Percentiles rank a stretch among this genome's conserved stretches.
These are phyloP conservation scores for Schizophyllum commune DNA, from an alignment of 1,284 basidiomycete species.

Conservation along the genomic window DNA sequence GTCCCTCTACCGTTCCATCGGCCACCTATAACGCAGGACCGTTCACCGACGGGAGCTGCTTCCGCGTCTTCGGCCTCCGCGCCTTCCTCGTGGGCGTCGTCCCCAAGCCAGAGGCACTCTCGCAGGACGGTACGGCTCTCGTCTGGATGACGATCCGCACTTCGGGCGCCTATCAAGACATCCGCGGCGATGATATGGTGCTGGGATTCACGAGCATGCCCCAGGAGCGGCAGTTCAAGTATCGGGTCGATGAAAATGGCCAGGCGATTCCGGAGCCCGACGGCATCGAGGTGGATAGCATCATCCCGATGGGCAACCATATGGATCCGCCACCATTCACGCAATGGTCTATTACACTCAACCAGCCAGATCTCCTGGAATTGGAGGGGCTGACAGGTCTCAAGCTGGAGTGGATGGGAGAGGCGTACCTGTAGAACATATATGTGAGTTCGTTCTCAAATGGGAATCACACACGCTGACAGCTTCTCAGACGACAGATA, in stretches of 20 bases:
- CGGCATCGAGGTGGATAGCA: background rate
- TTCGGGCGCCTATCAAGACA: background rate
- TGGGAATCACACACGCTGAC: no score
- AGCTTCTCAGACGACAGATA: no score
- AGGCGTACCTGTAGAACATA: background rate
- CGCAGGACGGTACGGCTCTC: background rate
- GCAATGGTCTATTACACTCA: background rate
- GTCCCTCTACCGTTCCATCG: background rate
- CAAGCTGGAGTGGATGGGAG: background rate
- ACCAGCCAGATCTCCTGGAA: background rate
- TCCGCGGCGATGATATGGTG: background rate
- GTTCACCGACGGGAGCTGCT: background rate
- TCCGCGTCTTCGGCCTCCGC: background rate
- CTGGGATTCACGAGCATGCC: background rate
- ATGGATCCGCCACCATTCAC: background rate
- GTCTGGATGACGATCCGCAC: background rate
- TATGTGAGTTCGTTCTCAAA: no score
- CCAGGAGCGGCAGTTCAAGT: background rate
- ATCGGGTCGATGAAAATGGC: background rate
- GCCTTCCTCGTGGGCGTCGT: background rate
- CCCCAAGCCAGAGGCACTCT: background rate
- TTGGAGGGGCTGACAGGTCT: background rate
- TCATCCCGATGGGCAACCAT: background rate
- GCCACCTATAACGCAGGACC: no score
- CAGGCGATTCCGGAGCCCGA: background rate